Base-by-base conservation (phyloP, 306 rosid species). In the Pterocarpus macrocarpus region DNA sequence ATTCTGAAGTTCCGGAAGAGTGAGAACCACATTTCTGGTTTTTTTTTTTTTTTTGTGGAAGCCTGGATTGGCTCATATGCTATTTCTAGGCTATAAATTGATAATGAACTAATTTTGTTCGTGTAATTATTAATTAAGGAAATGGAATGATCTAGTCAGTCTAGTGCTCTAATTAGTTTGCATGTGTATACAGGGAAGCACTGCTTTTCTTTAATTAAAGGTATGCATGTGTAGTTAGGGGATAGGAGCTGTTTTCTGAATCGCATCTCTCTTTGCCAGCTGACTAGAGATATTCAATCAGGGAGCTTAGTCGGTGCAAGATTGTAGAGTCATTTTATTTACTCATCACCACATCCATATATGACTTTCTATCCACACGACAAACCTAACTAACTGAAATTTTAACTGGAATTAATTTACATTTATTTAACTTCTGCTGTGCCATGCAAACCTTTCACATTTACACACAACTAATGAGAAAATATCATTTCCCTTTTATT, bases 31-130 rank as follows among this genome's bases (percentile, higher is more conserved):
- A 12, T 44, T 56, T 66, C 49, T 55, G 28, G 13, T 36, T 6
- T 22, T 22, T 22, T 22, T 22, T 22, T 22, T 22, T 28, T 16
- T 28, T 76, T 50, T 34, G 72, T 35, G 28, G 69, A 80, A 71
- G 49, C 75, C 76, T 4, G 22, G 53, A 75, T 75, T 64, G 69
- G 15, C 75, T 53, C 45, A 43, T 11, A 41, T 32, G 64, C 14
- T 69, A 36, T 10, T 64, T 33, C 17, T 74, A 57, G 59, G 15
- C 22, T 69, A 45, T 75, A 80, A 69, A 47, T 64, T 75, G 57
- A 49, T 76, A 67, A 15, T 9, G 63, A 65, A 16, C 47, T 76
- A 39, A n/a, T 75, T 66, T 81, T 81, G 57, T 34, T 69, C 5
- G 7, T 69, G 67, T 59, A 22, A 67, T 35, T 64, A 52, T 63